Conservation (phyloP, 2,329 filamentous ascomycete species). For the Neurospora crassa region DNA sequence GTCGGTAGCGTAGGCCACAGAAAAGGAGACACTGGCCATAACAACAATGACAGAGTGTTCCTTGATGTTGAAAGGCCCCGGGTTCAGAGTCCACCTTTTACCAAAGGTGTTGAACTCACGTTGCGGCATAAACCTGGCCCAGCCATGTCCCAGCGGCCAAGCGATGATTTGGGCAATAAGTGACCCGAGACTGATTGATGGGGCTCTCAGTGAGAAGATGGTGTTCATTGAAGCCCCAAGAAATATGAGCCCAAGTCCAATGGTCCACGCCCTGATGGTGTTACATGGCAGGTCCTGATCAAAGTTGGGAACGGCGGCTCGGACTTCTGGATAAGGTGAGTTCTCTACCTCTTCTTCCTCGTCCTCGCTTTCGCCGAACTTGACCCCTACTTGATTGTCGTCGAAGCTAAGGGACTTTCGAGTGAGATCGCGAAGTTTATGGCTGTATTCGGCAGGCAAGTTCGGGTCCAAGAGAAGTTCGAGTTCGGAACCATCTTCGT, state of each 20-base stretch:
- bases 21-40: constrained; percentile 64
- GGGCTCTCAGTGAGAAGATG: constrained; percentile 51
- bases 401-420: constrained; percentile 19
- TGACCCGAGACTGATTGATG: constrained; percentile 50
- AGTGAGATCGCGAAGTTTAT: constrained; percentile 15
- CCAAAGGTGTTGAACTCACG: constrained; percentile 43
- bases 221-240: constrained; percentile 53
- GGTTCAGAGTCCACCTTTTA: constrained; percentile 48
- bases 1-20: constrained; percentile 62
- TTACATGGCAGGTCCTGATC: constrained; percentile 58
- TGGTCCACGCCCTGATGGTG: constrained; percentile 55
- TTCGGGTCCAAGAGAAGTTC: constrained; percentile 48
- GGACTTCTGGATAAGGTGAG: constrained; percentile 58
- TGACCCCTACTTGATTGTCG: constrained; percentile 6
- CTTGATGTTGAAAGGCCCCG: constrained; percentile 61
- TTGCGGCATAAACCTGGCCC: constrained; percentile 46
- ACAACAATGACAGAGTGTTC: constrained; percentile 60
- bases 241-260: constrained; percentile 47
- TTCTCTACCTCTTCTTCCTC: constrained; percentile 37
- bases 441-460: constrained; percentile 34
- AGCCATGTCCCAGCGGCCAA: constrained; percentile 52
- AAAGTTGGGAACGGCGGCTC: constrained; percentile 53
- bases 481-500: constrained; percentile 40
- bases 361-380: constrained; percentile 19
- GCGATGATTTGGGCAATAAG: constrained; percentile 55